Percentiles rank a stretch among this genome's conserved stretches.
These are phyloP conservation scores for Grosmannia penicillata DNA, from an alignment of 2,329 filamentous ascomycete species.

Conservation along the genomic window DNA sequence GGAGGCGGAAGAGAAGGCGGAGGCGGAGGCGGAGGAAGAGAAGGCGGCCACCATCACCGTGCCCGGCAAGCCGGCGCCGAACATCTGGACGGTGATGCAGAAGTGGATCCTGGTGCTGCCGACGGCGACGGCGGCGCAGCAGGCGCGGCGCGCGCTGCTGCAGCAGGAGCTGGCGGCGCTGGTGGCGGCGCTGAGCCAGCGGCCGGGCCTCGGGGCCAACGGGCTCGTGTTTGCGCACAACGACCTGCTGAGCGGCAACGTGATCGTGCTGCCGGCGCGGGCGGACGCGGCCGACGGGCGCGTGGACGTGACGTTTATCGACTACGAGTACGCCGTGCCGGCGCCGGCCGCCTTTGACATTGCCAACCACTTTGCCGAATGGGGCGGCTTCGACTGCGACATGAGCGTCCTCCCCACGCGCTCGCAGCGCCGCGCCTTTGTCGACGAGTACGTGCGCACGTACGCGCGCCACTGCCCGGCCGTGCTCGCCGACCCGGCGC, in stretches of 20 bases:
- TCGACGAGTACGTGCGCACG: conserved; percentile 65
- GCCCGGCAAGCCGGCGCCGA: background rate
- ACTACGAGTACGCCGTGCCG: conserved; percentile 95
- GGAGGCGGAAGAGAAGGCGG: conserved; percentile 17
- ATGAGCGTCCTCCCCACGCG: conserved; percentile 68
- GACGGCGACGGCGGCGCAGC: conserved; percentile 52
- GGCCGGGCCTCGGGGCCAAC: conserved; percentile 60
- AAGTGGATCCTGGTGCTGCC: conserved; percentile 89
- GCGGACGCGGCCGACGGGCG: background rate
- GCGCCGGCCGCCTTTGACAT: conserved; percentile 93
- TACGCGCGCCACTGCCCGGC: conserved; percentile 43
- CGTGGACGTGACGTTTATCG: conserved; percentile 63
- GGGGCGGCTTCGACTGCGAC: conserved; percentile 94
- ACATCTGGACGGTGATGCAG: conserved; percentile 81
- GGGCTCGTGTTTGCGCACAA: conserved; percentile 87
- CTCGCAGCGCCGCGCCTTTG: conserved; percentile 63
- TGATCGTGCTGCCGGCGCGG: conserved; percentile 54
- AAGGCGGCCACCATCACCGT: background rate
- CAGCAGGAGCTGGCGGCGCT: conserved; percentile 62
- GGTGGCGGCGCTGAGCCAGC: conserved; percentile 56
- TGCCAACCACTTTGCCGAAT: conserved; percentile 96
- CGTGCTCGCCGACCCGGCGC: conserved; percentile 13
- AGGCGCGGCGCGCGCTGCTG: conserved; percentile 49
- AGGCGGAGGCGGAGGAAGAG: conserved; percentile 16
- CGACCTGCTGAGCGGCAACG: conserved; percentile 90